Evolutionary conservation across 495 filamentous ascomycete genomes (phyloP), one percentile per base, ranked within the genome.

Genomic region (Penicillium nucicola): DNA sequence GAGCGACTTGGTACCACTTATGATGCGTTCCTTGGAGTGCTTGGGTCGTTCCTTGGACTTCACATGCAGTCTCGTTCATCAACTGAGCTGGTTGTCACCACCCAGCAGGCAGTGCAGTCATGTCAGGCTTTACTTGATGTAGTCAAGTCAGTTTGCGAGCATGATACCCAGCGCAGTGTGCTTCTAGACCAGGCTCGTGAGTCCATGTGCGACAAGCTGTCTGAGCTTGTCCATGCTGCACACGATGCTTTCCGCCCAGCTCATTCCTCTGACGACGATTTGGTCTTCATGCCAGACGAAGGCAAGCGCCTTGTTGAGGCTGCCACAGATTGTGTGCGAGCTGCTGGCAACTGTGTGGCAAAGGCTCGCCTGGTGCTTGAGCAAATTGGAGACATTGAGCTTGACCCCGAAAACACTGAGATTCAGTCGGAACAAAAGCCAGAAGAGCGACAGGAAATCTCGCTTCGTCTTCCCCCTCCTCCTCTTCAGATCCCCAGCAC

Each of bases 311-410:
- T 97, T 46, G 80, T 93, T 28, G 77, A 78, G 22, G 88, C 90
- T 14, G 92, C 93, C 31, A 97, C 90, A 5, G 84, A 84, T 38
- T 97, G 93, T 68, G 92, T 97, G 32, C 84, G 89, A 48, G 84
- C 87, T 28, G 90, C 90, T 43, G 92, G 92, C 13, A 92, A 96
- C 57, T 97, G 93, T 64, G 84, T 95, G 17, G 84, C 85, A 5
- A 91, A 90, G 66, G 85, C 91, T 19, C 89, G 87, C 57, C 75
- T 81, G 67, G 85, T 96, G 32, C 85, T 99, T 49, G 90, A 96
- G 68, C 77, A 86, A 41, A 90, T 93, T 53, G 95, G 93, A 18
- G 93, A 99, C 67, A 96, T 99, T 60, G 91, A 96, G 62, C 81
- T 95, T 46, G 85, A 89, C 37, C 61, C 78, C 13, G 58, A 31